Percentiles rank a stretch among this genome's conserved stretches.
phyloP scores from a whole-genome alignment of 2,329 filamentous ascomycete genomes.

The Aspergillus floridensis region DNA sequence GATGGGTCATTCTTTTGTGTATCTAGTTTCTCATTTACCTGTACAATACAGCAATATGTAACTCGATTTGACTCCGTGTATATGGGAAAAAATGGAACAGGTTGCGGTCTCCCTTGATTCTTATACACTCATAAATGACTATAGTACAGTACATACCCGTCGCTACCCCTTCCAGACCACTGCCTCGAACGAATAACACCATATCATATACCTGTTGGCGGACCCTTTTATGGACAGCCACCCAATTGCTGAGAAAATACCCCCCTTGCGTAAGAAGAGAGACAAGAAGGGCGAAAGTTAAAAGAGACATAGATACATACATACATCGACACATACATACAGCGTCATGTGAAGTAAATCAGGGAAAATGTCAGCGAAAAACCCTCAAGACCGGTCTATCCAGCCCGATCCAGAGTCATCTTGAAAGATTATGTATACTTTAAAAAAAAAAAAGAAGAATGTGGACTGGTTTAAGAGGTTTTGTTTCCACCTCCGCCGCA shows the following conservation, averaged over 20 bases:
- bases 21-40: no score
- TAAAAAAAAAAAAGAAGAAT: not conserved
- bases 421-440: not conserved
- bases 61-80: no score
- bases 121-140: no score
- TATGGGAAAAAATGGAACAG: no score
- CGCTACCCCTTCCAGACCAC: no score
- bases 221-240: not conserved
- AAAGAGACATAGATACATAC: not conserved
- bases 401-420: not conserved
- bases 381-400: not conserved
- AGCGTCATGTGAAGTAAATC: not conserved
- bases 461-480: conserved; percentile 11
- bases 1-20: no score
- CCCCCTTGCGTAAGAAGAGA: not conserved
- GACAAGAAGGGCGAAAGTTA: not conserved
- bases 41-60: no score
- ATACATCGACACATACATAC: not conserved
- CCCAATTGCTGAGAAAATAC: not conserved
- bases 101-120: no score
- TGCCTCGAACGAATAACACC: no score
- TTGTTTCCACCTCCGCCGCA: conserved; percentile 54
- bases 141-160: no score
- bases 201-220: no score
- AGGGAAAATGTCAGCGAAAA: not conserved